phyloP scores from a whole-genome alignment of 257 asterid species.

The Gynochthodes officinalis region DNA sequence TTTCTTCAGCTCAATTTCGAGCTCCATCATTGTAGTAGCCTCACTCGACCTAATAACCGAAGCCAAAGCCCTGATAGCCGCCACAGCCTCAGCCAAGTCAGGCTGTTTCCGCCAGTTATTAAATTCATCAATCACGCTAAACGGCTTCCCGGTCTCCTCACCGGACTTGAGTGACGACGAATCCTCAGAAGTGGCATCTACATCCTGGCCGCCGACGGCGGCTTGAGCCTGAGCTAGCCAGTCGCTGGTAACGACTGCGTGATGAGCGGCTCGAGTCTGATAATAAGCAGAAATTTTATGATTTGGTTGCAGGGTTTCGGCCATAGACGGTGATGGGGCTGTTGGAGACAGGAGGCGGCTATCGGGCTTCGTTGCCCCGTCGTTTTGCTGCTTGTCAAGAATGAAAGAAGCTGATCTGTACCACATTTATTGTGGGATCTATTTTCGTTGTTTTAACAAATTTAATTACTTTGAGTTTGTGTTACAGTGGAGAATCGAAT shows the following conservation, averaged over 20 bases:
- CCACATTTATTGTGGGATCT: conserved; percentile 33
- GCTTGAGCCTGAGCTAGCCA: conserved; percentile 93
- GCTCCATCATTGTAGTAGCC: conserved; percentile 94
- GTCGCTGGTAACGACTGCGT: conserved; percentile 84
- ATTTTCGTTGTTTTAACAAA: neutral
- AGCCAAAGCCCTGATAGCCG: conserved; percentile 93
- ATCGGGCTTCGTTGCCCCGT: conserved; percentile 28
- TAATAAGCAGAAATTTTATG: conserved; percentile 70
- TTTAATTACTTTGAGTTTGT: neutral
- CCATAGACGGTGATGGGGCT: conserved; percentile 29
- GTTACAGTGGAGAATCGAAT: too few relatives aligned
- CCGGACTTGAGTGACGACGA: conserved; percentile 19
- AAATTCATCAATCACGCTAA: conserved; percentile 76
- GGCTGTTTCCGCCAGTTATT: conserved; percentile 86
- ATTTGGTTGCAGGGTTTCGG: conserved; percentile 42
- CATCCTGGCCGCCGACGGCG: conserved; percentile 40
- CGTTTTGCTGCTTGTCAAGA: conserved; percentile 36
- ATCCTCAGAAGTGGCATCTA: conserved; percentile 31
- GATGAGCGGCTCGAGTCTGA: conserved; percentile 88
- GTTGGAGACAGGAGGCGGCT: conserved; percentile 35
- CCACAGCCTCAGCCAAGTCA: conserved; percentile 96
- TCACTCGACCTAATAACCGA: conserved; percentile 78
- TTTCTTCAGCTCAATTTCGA: conserved; percentile 82
- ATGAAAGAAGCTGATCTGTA: conserved; percentile 51
- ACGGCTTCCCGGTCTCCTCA: conserved; percentile 32